Evolutionary conservation across 768 basidiomycete species (phyloP), one percentile per base, ranked within the genome.

Genomic region (Plicaturopsis crispa): DNA sequence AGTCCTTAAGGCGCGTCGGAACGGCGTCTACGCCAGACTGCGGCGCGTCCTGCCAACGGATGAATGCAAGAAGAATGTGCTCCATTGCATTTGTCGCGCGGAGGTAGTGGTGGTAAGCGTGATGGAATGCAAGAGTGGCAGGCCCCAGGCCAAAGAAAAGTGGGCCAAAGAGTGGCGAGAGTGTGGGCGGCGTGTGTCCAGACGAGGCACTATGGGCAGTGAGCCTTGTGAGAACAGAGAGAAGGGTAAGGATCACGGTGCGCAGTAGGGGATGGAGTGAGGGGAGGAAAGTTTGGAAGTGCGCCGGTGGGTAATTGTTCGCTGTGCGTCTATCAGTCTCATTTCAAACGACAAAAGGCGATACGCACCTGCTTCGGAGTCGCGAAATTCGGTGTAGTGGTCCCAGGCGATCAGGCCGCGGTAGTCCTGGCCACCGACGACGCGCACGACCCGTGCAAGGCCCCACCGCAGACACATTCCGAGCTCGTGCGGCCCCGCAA

Each of bases 401-500:
- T 92, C 87, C 82, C 87, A 91, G 45, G 80, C 73, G 30, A 98
- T 54, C 20, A 97, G 62, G 4, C 96, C 96, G 11, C 88, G 73
- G n/a, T 82, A 74, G 32, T 84, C 81, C 45, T 77, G 68, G 1
- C 80, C 82, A 22, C 71, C 74, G 13, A 78, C 70, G 3, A 84
- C 71, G 33, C 89, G 61, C 24, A 88, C 73, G 33, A 89, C 75
- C 18, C 92, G 66, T 3, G 80, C 84, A 4, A 98, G 72, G 22
- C 82, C 89, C 96, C 96, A 99, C 17, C 93, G 80, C 22, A 98
- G 67, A 50, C 84, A 77, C 82, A 93, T 92, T 4, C 84, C 91
- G 11, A 98, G 66, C 51, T 96, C 88, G 44, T 93, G 82, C 8
- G 88, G 82, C 4, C 78, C 80, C 0, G 90, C 86, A 51, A 94